Evolutionary conservation across 2,329 filamentous ascomycete genomes (phyloP).

Genomic region (Fusarium duplospermum): DNA sequence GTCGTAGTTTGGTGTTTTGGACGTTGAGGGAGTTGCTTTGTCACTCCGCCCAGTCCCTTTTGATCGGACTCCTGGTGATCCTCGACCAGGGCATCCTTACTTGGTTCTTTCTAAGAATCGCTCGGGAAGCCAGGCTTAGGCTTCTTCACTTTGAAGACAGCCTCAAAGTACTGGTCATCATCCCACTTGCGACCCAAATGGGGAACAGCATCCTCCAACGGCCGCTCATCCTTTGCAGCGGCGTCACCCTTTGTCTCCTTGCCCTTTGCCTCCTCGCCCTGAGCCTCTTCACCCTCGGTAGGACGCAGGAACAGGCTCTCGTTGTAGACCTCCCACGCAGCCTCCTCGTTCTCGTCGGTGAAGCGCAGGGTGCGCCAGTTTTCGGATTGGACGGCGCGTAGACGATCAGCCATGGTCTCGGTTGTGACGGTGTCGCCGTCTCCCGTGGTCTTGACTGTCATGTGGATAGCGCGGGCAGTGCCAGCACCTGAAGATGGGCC

Average conservation of each 20-base stretch:
- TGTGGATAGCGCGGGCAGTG: constrained; percentile 82
- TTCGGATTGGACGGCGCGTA: constrained; percentile 84
- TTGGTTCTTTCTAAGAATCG: constrained; percentile 46
- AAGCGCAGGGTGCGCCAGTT: constrained; percentile 84
- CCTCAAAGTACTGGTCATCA: constrained; percentile 58
- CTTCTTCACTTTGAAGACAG: constrained; percentile 58
- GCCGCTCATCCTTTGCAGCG: constrained; percentile 24
- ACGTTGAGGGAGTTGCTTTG: constrained; percentile 40
- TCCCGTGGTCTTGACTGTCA: constrained; percentile 83
- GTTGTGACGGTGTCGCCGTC: constrained; percentile 74
- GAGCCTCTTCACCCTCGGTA: constrained; percentile 13
- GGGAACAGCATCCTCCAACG: constrained; percentile 53
- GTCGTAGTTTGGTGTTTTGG: constrained; percentile 43
- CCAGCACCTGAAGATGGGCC: constrained; percentile 49
- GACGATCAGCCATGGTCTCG: constrained; percentile 79
- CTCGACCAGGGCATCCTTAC: constrained; percentile 31
- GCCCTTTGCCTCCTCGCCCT: constrained; percentile 21
- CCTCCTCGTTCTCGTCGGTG: constrained; percentile 81
- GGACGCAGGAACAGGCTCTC: constrained; percentile 69
- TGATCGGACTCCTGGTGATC: constrained; percentile 26
- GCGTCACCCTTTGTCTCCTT: constrained; percentile 27
- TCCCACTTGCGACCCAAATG: constrained; percentile 56
- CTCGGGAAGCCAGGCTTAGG: constrained; percentile 46
- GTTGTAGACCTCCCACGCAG: constrained; percentile 81
- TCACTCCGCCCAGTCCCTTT: constrained; percentile 40